These are phyloP conservation scores for Schizochytrium sp. DNA, from an alignment of 108 stramenopile species.

Conservation along the genomic window DNA sequence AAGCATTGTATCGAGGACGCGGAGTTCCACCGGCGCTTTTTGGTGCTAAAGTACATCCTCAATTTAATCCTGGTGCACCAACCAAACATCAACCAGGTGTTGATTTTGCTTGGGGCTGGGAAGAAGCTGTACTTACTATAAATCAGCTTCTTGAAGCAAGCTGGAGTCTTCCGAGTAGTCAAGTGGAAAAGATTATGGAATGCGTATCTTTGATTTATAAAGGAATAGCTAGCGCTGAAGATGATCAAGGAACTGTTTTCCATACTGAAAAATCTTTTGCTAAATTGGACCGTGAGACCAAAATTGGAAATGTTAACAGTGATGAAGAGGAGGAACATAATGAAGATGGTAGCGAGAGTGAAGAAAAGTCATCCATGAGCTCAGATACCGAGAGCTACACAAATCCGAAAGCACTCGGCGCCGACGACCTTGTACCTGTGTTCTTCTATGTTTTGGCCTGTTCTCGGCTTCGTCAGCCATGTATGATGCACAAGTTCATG, in stretches of 20 bases:
- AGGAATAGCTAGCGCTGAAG: not conserved
- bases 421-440: conserved; percentile 44
- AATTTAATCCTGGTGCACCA: not conserved
- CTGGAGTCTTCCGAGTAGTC: not conserved
- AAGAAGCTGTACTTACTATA: conserved; percentile 15
- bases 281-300: too few species aligned
- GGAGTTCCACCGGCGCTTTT: conserved; percentile 54
- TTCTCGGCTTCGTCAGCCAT: conserved; percentile 5
- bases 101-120: conserved; percentile 50
- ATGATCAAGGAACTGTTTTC: too few species aligned
- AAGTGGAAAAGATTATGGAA: conserved; percentile 9
- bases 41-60: conserved; percentile 40
- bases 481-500: conserved; percentile 10
- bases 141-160: not conserved
- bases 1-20: not conserved
- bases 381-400: not conserved
- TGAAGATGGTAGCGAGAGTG: too few species aligned
- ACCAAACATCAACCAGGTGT: not conserved
- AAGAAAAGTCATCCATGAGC: not conserved
- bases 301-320: too few species aligned
- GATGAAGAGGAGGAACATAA: too few species aligned
- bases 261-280: too few species aligned
- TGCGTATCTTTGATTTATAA: not conserved
- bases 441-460: conserved; percentile 35
- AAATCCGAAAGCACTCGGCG: conserved; percentile 37